phyloP scores from a whole-genome alignment of 306 rosid species.

The Fragaria ananassa region DNA sequence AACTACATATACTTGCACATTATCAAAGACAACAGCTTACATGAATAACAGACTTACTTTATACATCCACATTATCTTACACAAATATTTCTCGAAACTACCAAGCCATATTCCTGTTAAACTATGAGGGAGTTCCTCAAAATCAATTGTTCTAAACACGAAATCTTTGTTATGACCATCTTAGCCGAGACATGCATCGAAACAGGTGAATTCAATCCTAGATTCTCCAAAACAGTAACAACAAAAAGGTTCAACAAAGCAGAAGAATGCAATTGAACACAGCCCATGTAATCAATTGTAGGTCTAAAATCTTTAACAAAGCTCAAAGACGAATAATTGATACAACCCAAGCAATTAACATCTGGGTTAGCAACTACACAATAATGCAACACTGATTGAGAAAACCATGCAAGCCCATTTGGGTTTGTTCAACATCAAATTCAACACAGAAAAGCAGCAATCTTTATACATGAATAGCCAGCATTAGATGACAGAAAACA shows the following conservation, averaged over 20 bases:
- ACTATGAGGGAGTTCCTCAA: background rate
- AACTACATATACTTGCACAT: background rate
- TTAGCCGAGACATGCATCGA: background rate
- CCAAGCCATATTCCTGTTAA: background rate
- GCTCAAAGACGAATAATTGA: background rate
- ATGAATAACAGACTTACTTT: background rate
- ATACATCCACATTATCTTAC: background rate
- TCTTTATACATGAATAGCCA: background rate
- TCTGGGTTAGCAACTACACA: no score
- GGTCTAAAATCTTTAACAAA: background rate
- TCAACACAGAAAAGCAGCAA: background rate
- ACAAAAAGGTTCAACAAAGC: background rate
- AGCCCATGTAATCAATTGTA: background rate
- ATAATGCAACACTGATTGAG: background rate
- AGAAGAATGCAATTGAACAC: background rate
- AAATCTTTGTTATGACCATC: background rate
- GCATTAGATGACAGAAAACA: background rate
- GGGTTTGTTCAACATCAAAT: background rate
- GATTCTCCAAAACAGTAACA: background rate
- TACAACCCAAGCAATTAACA: background rate
- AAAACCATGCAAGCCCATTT: background rate
- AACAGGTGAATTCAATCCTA: background rate
- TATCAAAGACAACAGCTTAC: background rate
- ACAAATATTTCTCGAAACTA: background rate
- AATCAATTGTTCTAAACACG: background rate